A percentile compares a stretch with the other conserved stretches of the same genome.
phyloP scores from a whole-genome alignment of 2,329 filamentous ascomycete species.

The Cladosporium sp. region DNA sequence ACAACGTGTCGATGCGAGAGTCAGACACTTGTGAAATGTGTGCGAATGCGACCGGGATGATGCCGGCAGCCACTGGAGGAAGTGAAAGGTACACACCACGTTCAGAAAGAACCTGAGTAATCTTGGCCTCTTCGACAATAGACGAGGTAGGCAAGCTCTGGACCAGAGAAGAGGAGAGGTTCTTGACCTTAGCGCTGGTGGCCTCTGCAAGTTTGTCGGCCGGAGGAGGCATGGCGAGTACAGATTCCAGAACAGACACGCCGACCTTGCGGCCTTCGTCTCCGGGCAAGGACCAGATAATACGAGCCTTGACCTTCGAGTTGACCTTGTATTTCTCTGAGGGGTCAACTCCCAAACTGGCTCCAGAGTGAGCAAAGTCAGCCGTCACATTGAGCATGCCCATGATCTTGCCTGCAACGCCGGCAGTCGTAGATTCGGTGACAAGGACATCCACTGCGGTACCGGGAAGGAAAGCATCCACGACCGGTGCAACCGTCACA shows the following conservation, averaged over 20 bases:
- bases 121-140: slow-evolving; percentile 69
- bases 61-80: slow-evolving; percentile 31
- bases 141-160: slow-evolving; percentile 66
- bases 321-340: slow-evolving; percentile 73
- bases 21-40: slow-evolving; percentile 93
- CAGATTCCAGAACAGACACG: slow-evolving; percentile 81
- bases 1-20: slow-evolving; percentile 78
- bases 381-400: slow-evolving; percentile 87
- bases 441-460: slow-evolving; percentile 83
- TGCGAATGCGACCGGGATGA: slow-evolving; percentile 58
- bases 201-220: slow-evolving; percentile 33
- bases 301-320: slow-evolving; percentile 75
- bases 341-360: slow-evolving; percentile 49
- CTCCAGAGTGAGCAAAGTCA: slow-evolving; percentile 83
- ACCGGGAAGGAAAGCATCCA: slow-evolving; percentile 86
- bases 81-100: slow-evolving; percentile 78
- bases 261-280: slow-evolving; percentile 71
- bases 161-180: slow-evolving; percentile 25
- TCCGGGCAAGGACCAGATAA: slow-evolving; percentile 81
- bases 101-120: slow-evolving; percentile 72
- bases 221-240: slow-evolving; percentile 57
- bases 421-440: slow-evolving; percentile 66
- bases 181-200: slow-evolving; percentile 24
- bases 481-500: slow-evolving; percentile 72
- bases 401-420: slow-evolving; percentile 86